Percentiles rank a stretch among this genome's conserved stretches.
These are phyloP conservation scores for Arthrinium phaeospermum DNA, from an alignment of 2,329 filamentous ascomycete species.

Conservation along the genomic window DNA sequence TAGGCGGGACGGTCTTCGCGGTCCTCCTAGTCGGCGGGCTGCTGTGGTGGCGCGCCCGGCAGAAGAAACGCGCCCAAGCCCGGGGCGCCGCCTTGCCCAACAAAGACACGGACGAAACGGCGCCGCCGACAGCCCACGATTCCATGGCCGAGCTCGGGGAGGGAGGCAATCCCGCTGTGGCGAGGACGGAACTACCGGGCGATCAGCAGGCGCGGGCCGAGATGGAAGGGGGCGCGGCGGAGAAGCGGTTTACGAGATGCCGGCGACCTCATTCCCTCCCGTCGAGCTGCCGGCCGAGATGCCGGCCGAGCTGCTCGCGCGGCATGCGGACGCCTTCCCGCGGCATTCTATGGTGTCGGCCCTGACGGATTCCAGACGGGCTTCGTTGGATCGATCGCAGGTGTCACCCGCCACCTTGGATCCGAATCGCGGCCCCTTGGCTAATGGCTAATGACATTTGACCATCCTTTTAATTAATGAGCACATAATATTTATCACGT, in stretches of 20 bases:
- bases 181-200: neutral
- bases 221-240: neutral
- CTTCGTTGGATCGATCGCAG: neutral
- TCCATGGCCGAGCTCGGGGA: neutral
- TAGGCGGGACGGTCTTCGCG: neutral
- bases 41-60: neutral
- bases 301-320: neutral
- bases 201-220: neutral
- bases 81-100: neutral
- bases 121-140: neutral
- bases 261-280: neutral
- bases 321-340: neutral
- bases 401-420: neutral
- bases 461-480: neutral
- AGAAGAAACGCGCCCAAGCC: neutral
- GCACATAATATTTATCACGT: neutral
- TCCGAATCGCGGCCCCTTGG: neutral
- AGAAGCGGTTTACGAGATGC: neutral
- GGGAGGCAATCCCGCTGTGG: neutral
- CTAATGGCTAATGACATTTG: neutral
- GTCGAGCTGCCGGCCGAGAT: neutral
- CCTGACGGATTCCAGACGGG: neutral
- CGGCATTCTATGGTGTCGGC: neutral
- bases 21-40: neutral
- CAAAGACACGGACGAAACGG: neutral